Evolutionary conservation across 495 filamentous ascomycete species (phyloP), one percentile per base, ranked within the genome.

Genomic region (Paragyromitra xinjiangensis): DNA sequence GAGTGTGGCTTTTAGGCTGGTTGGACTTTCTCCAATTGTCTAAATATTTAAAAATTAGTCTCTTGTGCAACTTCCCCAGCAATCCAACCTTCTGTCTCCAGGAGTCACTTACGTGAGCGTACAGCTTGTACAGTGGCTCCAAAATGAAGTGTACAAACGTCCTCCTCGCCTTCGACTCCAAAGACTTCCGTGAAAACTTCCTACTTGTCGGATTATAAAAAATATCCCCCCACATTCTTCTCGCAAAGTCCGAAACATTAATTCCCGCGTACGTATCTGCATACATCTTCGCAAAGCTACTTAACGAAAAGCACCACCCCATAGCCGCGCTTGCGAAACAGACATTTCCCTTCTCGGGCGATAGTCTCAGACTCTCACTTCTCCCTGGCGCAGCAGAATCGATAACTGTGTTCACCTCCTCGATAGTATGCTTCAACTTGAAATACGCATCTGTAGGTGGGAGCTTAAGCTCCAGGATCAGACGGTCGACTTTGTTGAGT

Each of bases 91-190:
- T n/a, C 12, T 29, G 24, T 22, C n/a, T 24, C 16, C 6, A 19
- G 34, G 24, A 56, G 51, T 24, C n/a, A 71, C 81, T 79, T 77
- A 83, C 81, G 79, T 98, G 96, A 6, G 95, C 94, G 84, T 95
- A 98, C 42, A 99, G 87, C 82, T 99, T 99, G 86, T 99, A 99
- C 71, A 99, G 93, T 34, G 95, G 96, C 82, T 99, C 96, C 51
- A 99, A 85, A 45, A 99, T 88, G 79, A 98, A 99, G 81, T 97
- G 91, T 75, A 98, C 93, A 84, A 99, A 99, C 8, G 92, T 91
- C 53, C 95, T 87, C 83, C 91, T 95, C 8, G 94, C 90, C 40
- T 88, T 85, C 77, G 94, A 89, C 81, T 99, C 95, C 26, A 93
- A 81, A 40, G 89, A 90, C 81, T 95, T 97, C 68, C 95, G 89